Evolutionary conservation across 2,329 filamentous ascomycete genomes (phyloP).

Genomic region (Celoporthe dispersa): DNA sequence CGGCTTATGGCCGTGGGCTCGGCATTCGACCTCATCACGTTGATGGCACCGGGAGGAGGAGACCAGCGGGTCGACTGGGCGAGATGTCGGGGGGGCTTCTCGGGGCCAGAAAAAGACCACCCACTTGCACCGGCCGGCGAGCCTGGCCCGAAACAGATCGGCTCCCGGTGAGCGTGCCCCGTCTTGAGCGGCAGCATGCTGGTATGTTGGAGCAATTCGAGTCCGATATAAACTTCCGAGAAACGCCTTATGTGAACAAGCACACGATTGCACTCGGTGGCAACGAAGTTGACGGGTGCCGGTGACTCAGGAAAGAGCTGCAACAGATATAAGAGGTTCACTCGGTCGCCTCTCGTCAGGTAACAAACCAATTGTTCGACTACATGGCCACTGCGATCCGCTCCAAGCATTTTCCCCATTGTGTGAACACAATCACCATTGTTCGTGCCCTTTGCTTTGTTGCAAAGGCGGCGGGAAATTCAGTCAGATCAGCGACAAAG

Average conservation of each 20-base stretch:
- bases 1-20: background rate
- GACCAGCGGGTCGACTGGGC: background rate
- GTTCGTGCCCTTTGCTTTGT: background rate
- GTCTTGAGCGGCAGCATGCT: background rate
- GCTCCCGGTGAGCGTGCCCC: background rate
- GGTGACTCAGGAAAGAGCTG: background rate
- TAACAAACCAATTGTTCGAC: background rate
- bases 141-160: background rate
- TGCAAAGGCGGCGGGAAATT: background rate
- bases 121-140: background rate
- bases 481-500: background rate
- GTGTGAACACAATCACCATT: background rate
- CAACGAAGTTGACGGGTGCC: background rate
- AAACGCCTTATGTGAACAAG: background rate
- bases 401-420: background rate
- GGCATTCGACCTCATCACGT: background rate
- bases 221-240: background rate
- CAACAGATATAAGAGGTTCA: background rate
- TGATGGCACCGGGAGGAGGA: background rate
- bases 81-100: background rate
- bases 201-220: background rate
- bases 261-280: background rate
- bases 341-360: background rate
- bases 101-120: background rate
- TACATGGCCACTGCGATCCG: background rate